These are phyloP conservation scores for Kwoniella shandongensis DNA, from an alignment of 768 basidiomycete genomes.

Conservation along the genomic window DNA sequence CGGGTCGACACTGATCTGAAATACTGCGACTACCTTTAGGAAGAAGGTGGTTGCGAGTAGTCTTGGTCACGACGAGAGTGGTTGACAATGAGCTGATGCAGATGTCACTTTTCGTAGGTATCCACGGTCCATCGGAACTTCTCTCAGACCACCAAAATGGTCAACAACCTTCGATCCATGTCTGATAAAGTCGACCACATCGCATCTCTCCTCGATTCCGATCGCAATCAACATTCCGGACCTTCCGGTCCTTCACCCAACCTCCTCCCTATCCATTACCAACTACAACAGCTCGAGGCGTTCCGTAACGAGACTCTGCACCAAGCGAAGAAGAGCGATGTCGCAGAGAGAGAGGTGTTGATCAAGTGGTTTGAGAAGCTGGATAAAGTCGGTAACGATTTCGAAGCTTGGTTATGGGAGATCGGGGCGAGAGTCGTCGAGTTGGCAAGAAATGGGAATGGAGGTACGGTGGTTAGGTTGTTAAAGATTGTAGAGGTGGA, in stretches of 20 bases:
- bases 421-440: conserved; percentile 47
- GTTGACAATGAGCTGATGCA: too few species aligned
- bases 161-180: conserved; percentile 91
- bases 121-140: conserved; percentile 95
- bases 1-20: too few species aligned
- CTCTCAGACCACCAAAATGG: conserved; percentile 91
- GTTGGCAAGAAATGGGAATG: conserved; percentile 73
- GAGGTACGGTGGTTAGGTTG: conserved; percentile 84
- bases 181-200: conserved; percentile 75
- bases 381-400: conserved; percentile 72
- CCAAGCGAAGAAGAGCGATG: conserved; percentile 77
- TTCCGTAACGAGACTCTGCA: conserved; percentile 96
- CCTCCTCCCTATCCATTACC: conserved; percentile 84
- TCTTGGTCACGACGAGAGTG: too few species aligned
- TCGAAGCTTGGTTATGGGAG: conserved; percentile 79
- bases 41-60: too few species aligned
- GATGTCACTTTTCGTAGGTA: conserved; percentile 70
- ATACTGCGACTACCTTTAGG: too few species aligned
- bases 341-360: conserved; percentile 62
- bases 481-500: conserved; percentile 93
- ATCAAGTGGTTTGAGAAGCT: conserved; percentile 76
- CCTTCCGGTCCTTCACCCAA: conserved; percentile 67
- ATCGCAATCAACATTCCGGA: conserved; percentile 75
- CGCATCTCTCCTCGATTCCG: conserved; percentile 72
- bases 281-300: conserved; percentile 84